These are phyloP conservation scores for Ogataea minuta DNA, from an alignment of 805 yeast species.

Conservation along the genomic window DNA sequence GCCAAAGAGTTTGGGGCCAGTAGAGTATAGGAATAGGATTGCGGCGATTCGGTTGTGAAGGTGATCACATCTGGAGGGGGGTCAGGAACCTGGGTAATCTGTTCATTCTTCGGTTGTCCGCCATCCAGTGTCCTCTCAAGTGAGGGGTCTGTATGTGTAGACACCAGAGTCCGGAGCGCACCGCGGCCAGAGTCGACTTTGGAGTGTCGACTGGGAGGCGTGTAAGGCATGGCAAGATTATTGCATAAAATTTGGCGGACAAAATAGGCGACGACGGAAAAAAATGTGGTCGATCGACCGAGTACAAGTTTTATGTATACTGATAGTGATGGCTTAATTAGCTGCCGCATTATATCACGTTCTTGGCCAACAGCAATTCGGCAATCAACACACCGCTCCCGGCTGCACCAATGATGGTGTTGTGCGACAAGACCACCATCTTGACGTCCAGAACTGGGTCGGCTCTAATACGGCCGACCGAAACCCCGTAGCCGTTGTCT, in stretches of 20 bases:
- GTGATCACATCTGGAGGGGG: constrained; percentile 44
- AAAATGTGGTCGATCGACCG: constrained; percentile 8
- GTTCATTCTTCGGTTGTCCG: background rate
- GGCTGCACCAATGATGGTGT: constrained; percentile 97
- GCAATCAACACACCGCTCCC: constrained; percentile 97
- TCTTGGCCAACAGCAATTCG: constrained; percentile 78
- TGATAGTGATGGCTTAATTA: background rate
- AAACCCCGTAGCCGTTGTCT: constrained; percentile 89
- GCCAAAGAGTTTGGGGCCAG: constrained; percentile 79
- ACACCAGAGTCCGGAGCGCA: constrained; percentile 2
- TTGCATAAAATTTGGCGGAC: constrained; percentile 12
- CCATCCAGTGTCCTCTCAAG: background rate
- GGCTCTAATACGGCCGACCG: constrained; percentile 91
- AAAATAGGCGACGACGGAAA: constrained; percentile 6
- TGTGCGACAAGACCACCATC: constrained; percentile 97
- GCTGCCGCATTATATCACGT: constrained; percentile 48
- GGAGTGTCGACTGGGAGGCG: constrained; percentile 12
- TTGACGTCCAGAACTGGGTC: constrained; percentile 92
- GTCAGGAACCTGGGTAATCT: background rate
- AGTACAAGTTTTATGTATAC: background rate
- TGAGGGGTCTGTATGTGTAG: background rate
- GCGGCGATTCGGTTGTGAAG: constrained; percentile 78
- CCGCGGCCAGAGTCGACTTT: constrained; percentile 7
- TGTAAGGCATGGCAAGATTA: constrained; percentile 9
- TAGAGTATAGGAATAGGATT: constrained; percentile 82